phyloP scores from a whole-genome alignment of 1,284 basidiomycete species.

The Ganoderma lingzhi region DNA sequence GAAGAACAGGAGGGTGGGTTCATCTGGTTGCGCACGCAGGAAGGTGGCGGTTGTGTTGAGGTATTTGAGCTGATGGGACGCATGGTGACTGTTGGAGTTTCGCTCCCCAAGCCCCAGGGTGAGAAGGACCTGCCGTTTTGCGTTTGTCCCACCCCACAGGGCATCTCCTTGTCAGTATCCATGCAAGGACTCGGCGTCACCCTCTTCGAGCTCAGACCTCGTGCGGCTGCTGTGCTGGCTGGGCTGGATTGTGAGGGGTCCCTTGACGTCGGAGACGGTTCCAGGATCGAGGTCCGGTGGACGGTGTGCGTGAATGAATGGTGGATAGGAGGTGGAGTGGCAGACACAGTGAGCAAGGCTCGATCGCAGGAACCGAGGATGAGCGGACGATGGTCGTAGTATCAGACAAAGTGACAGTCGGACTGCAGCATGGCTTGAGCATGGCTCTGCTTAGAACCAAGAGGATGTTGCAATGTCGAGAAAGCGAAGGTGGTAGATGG shows the following conservation, averaged over 20 bases:
- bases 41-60: too few relatives aligned
- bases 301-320: conserved; percentile 74
- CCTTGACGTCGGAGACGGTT: conserved; percentile 40
- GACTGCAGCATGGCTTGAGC: conserved; percentile 32
- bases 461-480: too few relatives aligned
- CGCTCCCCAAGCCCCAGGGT: too few relatives aligned
- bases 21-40: too few relatives aligned
- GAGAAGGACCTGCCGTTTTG: too few relatives aligned
- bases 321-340: conserved; percentile 31
- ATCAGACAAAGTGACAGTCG: conserved; percentile 31
- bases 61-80: too few relatives aligned
- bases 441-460: too few relatives aligned
- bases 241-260: conserved; percentile 38
- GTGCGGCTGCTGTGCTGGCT: conserved; percentile 60
- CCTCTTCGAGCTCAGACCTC: conserved; percentile 69
- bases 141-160: too few relatives aligned
- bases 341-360: conserved; percentile 29
- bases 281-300: conserved; percentile 55
- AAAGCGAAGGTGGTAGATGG: too few relatives aligned
- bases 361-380: conserved; percentile 22
- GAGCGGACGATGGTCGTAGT: conserved; percentile 31
- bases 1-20: too few relatives aligned
- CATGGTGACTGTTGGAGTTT: too few relatives aligned
- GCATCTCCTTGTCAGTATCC: too few relatives aligned
- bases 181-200: conserved; percentile 50